A percentile compares a stretch with the other conserved stretches of the same genome.
Conservation (phyloP, 2,329 filamentous ascomycete genomes). For the Alternaria infectoria region DNA sequence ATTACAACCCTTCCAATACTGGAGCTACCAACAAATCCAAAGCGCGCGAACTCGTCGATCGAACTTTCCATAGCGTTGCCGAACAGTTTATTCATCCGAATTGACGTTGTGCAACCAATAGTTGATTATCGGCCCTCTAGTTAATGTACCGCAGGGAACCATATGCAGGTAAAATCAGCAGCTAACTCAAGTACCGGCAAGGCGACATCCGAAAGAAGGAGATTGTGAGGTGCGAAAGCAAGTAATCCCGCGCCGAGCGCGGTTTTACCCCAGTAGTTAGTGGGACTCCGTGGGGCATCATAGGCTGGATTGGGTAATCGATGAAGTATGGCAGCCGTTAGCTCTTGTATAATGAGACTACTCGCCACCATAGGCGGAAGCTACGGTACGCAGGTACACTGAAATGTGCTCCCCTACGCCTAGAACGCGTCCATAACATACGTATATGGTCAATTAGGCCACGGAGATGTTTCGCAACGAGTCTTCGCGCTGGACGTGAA, state of each 20-base stretch:
- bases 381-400: constrained; percentile 3
- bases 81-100: constrained; percentile 1
- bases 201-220: constrained; percentile 1
- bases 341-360: not conserved
- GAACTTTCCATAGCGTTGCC: constrained; percentile 2
- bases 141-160: not conserved
- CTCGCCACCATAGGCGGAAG: not conserved
- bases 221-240: not conserved
- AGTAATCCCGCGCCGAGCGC: not conserved
- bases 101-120: constrained; percentile 14
- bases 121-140: not conserved
- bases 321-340: not conserved
- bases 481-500: not conserved
- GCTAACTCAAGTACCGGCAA: not conserved
- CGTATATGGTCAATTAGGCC: not conserved
- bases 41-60: not conserved
- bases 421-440: not conserved
- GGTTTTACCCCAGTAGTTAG: not conserved
- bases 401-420: not conserved
- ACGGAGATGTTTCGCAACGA: not conserved
- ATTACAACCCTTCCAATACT: constrained; percentile 2
- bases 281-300: not conserved
- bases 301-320: not conserved
- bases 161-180: not conserved
- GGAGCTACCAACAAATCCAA: not conserved